Base-by-base conservation (phyloP, 257 asterid genomes). In the Coffea canephora region DNA sequence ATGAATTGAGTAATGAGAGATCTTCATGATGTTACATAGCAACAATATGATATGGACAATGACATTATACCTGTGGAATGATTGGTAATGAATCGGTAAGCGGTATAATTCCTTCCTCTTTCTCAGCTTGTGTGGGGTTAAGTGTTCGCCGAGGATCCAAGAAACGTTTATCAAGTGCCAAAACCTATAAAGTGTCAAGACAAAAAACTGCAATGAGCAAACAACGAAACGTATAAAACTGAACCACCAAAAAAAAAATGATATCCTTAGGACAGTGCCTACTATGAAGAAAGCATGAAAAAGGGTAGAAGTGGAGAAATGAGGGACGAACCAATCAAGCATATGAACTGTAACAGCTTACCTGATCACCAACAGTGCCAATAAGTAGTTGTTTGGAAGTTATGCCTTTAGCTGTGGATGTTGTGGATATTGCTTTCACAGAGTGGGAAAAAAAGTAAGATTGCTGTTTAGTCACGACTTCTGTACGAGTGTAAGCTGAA, bases 61-160 rank as follows among this genome's bases (percentile, higher is more conserved):
- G 43, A 39, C 2, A 19, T 34, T 43, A 46, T 73, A 96, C 99
- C 97, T 94, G 98, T 45, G 99, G 97, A 86, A 91, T 92, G 78
- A 96, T 90, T 59, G 99, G 98, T 82, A 96, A 86, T 55, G 97
- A 90, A 81, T 96, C 99, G 68, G 98, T 89, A 80, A 96, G 97
- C 70, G 99, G 99, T 78, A 96, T 90, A 46, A 96, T 87, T 81
- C 99, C 99, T 88, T 96, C 99, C 94, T 96, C 99, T 85, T 96
- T 96, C 90, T 96, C 99, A 69, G 97, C 97, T 82, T 87, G 94
- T 45, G 94, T 84, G 75, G 99, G 99, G 85, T 96, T 96, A 77
- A 91, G 78, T 64, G 99, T 91, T 79, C 98, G 87, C 73, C 99
- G 92, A 52, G 98, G 98, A 89, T 94, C 99, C 25, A 96, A 84